Base-by-base conservation (phyloP, 768 basidiomycete species). In the Suillus bovinus region DNA sequence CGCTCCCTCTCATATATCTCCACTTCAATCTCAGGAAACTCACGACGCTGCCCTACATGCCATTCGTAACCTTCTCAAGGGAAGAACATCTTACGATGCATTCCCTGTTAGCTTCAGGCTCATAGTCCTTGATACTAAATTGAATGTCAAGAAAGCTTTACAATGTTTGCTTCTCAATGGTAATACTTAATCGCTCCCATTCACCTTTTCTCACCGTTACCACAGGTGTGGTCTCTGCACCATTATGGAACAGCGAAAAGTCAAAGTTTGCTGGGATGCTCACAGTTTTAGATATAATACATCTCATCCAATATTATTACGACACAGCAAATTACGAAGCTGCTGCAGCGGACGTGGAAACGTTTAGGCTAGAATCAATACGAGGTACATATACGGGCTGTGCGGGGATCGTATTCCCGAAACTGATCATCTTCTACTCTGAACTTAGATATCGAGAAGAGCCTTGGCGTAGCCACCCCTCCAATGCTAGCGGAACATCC, bases 291-390 rank as follows among this genome's bases (percentile, higher is more conserved):
- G 97, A 99, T 76, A 95, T 99, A 74, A 98, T 99, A 62, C 97
- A 99, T 74, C 87, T 99, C 66, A 99, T 99, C 67, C 97, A 99
- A 70, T 97, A 96, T 79, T 99, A 98, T 76, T 97, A 98, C 76
- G 87, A 89, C 53, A 93, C 90, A 14, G 79, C 84, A 2, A 88
- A 91, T 36, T 88, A 88, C 41, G 94, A 94, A 68, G 87, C 86
- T 58, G 96, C 94, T 6, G 86, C 89, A 0, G 84, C 88, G 13
- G 95, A 99, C 69, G 96, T 99, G 4, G 96, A 99, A 72, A 90
- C 86, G 0, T 94, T 99, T 73, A 84, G 91, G 36, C 81, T 99
- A 34, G 92, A 96, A 72, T 87, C 88, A 55, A 78, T 99, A 63
- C 80, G 97, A 85, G 94, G 96, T 93, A 70, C 42, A 84, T 74